Conservation (phyloP, 345 rosid genomes). For the Pistacia atlantica region DNA sequence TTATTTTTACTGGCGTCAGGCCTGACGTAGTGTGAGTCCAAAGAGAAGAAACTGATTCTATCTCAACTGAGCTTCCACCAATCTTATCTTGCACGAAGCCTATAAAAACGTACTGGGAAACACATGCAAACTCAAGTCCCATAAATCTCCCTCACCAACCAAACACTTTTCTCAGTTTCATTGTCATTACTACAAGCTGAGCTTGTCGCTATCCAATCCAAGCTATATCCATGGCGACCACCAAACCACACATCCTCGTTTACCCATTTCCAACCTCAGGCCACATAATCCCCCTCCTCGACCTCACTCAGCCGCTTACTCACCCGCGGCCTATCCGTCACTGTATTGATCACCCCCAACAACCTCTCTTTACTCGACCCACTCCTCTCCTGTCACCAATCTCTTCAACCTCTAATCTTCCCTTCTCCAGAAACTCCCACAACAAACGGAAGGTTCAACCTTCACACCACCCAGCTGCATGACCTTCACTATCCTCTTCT, state of each 20-base stretch:
- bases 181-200: too few relatives aligned
- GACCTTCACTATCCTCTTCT: constrained; percentile 43
- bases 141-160: too few relatives aligned
- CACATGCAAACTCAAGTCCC: too few relatives aligned
- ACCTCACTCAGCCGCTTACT: constrained; percentile 53
- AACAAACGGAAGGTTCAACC: too few relatives aligned
- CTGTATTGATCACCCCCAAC: constrained; percentile 45
- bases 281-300: constrained; percentile 70
- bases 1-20: background rate
- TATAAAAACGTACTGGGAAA: too few relatives aligned
- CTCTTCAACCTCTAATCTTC: constrained; percentile 35
- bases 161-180: too few relatives aligned
- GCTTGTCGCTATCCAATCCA: too few relatives aligned
- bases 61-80: background rate
- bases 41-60: background rate
- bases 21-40: background rate
- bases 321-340: constrained; percentile 49
- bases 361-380: constrained; percentile 46
- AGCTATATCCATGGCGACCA: background rate
- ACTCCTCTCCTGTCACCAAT: constrained; percentile 37
- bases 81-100: too few relatives aligned
- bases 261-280: constrained; percentile 57
- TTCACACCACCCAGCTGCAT: background rate
- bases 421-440: constrained; percentile 16
- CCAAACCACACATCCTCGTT: constrained; percentile 49